Evolutionary conservation across 2,329 filamentous ascomycete genomes (phyloP).

Genomic region (Colletotrichum aenigma): DNA sequence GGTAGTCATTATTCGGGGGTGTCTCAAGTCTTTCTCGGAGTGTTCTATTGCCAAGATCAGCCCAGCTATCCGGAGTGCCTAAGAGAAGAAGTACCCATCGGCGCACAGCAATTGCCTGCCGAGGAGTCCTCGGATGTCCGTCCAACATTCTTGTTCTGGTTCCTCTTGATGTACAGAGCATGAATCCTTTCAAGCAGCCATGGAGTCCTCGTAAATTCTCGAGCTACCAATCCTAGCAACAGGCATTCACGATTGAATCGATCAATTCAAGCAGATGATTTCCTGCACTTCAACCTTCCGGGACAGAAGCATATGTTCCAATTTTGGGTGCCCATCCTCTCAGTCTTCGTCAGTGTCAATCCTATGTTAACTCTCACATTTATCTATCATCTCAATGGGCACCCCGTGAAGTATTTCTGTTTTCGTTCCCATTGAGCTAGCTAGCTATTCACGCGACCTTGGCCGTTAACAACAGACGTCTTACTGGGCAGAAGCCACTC

Average conservation of each 20-base stretch:
- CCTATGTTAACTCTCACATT: too few relatives aligned
- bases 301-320: not conserved
- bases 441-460: not conserved
- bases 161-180: not conserved
- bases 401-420: too few relatives aligned
- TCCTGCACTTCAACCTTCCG: not conserved
- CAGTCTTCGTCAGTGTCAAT: too few relatives aligned
- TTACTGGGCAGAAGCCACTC: accelerated
- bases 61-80: not conserved
- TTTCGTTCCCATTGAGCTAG: too few relatives aligned
- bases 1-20: not conserved
- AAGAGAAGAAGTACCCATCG: not conserved
- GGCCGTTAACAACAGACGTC: accelerated
- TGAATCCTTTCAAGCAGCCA: too few relatives aligned
- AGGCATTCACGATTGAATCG: not conserved
- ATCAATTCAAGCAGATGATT: not conserved
- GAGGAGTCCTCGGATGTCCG: not conserved
- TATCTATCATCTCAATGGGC: too few relatives aligned
- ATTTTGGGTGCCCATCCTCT: not conserved
- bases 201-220: not conserved
- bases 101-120: accelerated
- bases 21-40: not conserved
- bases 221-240: not conserved
- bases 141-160: not conserved
- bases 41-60: not conserved